These are phyloP conservation scores for Chytriomyces hyalinus DNA, from an alignment of 192 early-diverging fungal species.

Conservation along the genomic window DNA sequence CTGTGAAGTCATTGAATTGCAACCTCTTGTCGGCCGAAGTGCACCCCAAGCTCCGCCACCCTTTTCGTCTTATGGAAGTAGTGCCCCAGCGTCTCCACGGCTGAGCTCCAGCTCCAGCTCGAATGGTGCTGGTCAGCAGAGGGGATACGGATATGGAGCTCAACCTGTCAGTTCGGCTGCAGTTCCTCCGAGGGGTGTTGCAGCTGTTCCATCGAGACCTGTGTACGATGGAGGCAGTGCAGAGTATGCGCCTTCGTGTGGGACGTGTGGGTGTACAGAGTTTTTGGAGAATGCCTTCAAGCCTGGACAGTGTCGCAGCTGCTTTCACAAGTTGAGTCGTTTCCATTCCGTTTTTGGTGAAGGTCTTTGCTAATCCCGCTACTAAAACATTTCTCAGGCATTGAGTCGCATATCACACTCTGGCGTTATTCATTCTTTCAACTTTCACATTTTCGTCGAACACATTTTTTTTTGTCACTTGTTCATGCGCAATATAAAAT, in stretches of 20 bases:
- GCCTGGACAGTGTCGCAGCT: slow-evolving; percentile 77
- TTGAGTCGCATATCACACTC: background rate
- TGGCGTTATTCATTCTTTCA: background rate
- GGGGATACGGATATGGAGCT: background rate
- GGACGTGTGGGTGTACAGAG: slow-evolving; percentile 75
- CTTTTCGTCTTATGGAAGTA: background rate
- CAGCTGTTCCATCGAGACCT: slow-evolving; percentile 16
- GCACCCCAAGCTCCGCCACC: slow-evolving; percentile 4
- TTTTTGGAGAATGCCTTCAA: slow-evolving; percentile 78
- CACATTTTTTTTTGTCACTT: background rate
- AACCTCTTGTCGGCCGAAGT: background rate
- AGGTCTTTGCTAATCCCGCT: background rate
- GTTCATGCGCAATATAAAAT: background rate
- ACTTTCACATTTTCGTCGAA: background rate
- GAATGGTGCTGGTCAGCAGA: background rate
- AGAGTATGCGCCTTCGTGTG: slow-evolving; percentile 46
- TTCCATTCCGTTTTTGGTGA: background rate
- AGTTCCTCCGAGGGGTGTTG: slow-evolving; percentile 12
- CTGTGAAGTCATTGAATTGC: slow-evolving; percentile 56
- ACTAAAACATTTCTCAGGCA: background rate
- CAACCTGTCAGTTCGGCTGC: background rate
- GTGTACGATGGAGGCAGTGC: background rate
- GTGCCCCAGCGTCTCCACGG: background rate
- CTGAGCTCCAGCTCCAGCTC: slow-evolving; percentile 8
- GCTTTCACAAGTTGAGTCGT: slow-evolving; percentile 66